Evolutionary conservation across 805 yeast genomes (phyloP).

Genomic region (Cyberlindnera saturnus): DNA sequence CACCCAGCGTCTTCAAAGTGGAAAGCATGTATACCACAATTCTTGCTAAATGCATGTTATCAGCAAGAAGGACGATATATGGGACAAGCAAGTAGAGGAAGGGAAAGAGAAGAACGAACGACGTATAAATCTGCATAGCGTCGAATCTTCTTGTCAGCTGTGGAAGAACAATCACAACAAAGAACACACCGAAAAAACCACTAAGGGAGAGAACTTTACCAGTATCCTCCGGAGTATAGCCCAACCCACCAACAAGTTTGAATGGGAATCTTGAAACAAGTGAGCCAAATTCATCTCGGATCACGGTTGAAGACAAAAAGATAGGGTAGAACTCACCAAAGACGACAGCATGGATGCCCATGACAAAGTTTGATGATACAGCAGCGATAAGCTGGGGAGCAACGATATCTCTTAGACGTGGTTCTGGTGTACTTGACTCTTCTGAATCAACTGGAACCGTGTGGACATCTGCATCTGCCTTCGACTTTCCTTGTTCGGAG

Average conservation of each 20-base stretch:
- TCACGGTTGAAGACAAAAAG: conserved; percentile 11
- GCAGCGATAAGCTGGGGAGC: conserved; percentile 6
- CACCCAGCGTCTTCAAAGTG: conserved; percentile 4
- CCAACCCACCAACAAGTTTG: conserved; percentile 18
- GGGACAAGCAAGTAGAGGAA: conserved; percentile 13
- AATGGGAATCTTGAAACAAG: conserved; percentile 15
- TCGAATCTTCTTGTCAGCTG: conserved; percentile 19
- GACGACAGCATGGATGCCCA: conserved; percentile 8
- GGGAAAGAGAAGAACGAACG: conserved; percentile 13
- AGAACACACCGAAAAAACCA: conserved; percentile 16
- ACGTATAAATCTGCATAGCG: conserved; percentile 14
- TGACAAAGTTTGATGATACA: conserved; percentile 5
- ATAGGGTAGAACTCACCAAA: conserved; percentile 12
- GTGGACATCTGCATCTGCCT: not conserved
- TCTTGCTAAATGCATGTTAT: conserved; percentile 4
- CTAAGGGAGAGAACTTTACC: conserved; percentile 18
- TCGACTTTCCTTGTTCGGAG: not conserved
- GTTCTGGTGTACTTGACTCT: not conserved
- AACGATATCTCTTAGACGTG: conserved; percentile 4
- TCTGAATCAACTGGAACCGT: not conserved
- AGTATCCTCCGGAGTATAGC: conserved; percentile 15
- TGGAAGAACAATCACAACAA: conserved; percentile 14
- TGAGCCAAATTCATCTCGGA: conserved; percentile 8
- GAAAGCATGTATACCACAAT: conserved; percentile 4
- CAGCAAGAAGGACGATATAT: conserved; percentile 14